phyloP scores from a whole-genome alignment of 495 filamentous ascomycete species.

The Aspergillus taichungensis region DNA sequence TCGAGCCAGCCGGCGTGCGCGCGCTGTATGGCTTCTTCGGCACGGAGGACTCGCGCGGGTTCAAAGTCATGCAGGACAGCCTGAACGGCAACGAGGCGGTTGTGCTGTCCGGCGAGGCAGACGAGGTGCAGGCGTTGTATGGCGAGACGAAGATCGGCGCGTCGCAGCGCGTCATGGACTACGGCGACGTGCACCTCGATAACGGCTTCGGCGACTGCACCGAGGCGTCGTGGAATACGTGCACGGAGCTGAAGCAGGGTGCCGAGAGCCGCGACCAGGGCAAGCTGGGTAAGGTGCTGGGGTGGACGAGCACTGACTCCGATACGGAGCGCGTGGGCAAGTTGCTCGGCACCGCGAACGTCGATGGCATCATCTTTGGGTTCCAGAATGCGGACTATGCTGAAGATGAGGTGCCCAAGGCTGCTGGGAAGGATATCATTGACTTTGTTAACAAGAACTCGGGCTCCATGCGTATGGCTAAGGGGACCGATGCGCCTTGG shows the following conservation, averaged over 20 bases:
- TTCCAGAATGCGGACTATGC: neutral
- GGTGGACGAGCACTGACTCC: neutral
- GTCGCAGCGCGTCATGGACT: slow-evolving; percentile 4
- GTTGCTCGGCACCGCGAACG: neutral
- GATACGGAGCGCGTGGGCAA: neutral
- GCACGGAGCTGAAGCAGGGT: neutral
- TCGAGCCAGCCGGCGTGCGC: neutral
- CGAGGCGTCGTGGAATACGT: too few relatives aligned
- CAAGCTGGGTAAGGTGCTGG: neutral
- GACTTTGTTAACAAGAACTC: neutral
- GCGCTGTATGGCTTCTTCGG: slow-evolving; percentile 2
- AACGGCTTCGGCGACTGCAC: neutral
- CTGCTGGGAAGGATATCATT: neutral
- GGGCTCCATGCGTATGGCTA: slow-evolving; percentile 1
- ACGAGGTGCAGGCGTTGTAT: neutral
- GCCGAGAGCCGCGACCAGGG: neutral
- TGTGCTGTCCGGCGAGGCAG: neutral
- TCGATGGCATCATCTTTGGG: slow-evolving; percentile 5
- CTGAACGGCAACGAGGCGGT: slow-evolving; percentile 3
- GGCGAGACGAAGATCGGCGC: neutral
- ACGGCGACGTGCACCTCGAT: neutral
- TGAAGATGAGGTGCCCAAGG: neutral
- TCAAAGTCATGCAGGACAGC: neutral
- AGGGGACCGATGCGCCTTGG: slow-evolving; percentile 2
- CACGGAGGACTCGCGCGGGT: neutral